These are phyloP conservation scores for Pelomyxa schiedti DNA, from an alignment of 78 protist genomes.

Conservation along the genomic window DNA sequence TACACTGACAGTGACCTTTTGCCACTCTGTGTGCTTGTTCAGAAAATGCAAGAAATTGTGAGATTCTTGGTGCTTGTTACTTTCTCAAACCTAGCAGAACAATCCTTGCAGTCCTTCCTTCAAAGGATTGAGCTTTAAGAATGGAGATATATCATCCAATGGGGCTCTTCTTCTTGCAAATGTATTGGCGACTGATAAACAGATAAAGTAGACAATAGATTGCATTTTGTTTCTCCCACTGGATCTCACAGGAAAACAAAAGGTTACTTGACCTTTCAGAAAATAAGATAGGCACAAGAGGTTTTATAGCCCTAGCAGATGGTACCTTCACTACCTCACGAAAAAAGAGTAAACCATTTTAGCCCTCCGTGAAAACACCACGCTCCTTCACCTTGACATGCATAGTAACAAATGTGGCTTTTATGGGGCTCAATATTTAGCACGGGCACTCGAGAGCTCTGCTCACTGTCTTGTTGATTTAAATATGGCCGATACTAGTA, in stretches of 20 bases:
- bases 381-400: background rate
- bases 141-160: background rate
- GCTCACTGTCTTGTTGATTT: background rate
- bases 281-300: background rate
- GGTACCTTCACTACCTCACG: too few relatives aligned
- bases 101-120: too few relatives aligned
- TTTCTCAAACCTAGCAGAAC: too few relatives aligned
- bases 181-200: background rate
- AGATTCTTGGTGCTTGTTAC: too few relatives aligned
- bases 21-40: too few relatives aligned
- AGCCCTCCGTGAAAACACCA: background rate
- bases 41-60: too few relatives aligned
- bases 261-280: background rate
- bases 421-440: background rate
- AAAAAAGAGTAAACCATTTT: too few relatives aligned
- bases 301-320: background rate
- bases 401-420: background rate
- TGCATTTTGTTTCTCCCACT: too few relatives aligned
- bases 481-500: background rate
- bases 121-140: too few relatives aligned
- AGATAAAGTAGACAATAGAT: background rate
- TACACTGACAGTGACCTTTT: background rate
- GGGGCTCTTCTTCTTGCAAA: background rate
- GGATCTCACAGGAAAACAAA: too few relatives aligned
- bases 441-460: background rate